Evolutionary conservation across 129 eudicot species (phyloP).

Genomic region (Pulicaria dysenterica): DNA sequence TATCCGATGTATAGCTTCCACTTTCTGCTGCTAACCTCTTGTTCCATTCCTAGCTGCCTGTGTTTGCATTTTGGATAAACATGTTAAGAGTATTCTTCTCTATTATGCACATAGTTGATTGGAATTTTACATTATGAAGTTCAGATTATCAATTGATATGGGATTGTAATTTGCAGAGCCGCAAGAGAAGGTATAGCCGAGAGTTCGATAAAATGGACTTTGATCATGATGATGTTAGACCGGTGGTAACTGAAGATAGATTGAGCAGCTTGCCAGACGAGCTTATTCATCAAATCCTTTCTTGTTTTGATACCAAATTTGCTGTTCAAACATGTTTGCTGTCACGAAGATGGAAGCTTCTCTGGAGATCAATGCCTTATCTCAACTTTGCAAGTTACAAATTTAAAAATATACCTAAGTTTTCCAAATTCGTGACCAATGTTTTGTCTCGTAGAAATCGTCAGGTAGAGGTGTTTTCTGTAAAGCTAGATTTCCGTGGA

Average conservation of each 20-base stretch:
- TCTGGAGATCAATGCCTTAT: constrained; percentile 30
- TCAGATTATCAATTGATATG: too few species aligned
- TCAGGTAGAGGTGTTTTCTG: constrained; percentile 9
- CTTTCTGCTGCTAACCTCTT: not conserved
- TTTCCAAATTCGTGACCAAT: constrained; percentile 24
- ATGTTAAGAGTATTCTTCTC: not conserved
- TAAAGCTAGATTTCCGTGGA: constrained; percentile 11
- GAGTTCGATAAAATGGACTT: constrained; percentile 21
- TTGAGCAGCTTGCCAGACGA: constrained; percentile 35
- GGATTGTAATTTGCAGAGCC: too few species aligned
- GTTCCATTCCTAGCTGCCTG: not conserved
- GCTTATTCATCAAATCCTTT: constrained; percentile 31
- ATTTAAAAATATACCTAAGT: not conserved
- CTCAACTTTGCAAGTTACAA: constrained; percentile 2
- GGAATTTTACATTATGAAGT: not conserved
- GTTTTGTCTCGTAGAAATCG: constrained; percentile 16
- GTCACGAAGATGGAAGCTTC: constrained; percentile 30
- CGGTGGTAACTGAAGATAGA: constrained; percentile 15
- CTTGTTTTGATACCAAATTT: constrained; percentile 15
- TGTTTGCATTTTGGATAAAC: not conserved
- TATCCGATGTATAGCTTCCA: too few species aligned
- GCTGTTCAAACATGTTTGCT: constrained; percentile 23
- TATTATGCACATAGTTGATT: not conserved
- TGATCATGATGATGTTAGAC: not conserved
- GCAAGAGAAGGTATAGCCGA: not conserved